Conservation (phyloP, 352 stramenopile genomes). For the Phytophthora brassicae region DNA sequence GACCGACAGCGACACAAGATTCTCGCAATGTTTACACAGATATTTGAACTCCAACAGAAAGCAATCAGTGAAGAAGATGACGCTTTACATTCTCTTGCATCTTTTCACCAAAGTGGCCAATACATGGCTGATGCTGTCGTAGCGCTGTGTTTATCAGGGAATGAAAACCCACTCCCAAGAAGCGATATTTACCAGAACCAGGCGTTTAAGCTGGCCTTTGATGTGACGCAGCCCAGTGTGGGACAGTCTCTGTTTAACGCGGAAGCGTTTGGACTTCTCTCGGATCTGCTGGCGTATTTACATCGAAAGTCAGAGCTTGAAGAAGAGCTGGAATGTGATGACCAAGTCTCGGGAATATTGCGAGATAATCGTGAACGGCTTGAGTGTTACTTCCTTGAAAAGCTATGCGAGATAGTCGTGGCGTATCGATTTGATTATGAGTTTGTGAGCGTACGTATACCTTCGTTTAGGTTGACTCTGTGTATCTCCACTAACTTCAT, state of each 20-base stretch:
- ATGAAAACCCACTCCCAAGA: conserved; percentile 23
- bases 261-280: conserved; percentile 54
- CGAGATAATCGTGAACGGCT: conserved; percentile 24
- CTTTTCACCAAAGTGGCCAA: conserved; percentile 16
- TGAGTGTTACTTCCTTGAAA: conserved; percentile 53
- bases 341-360: conserved; percentile 1
- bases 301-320: conserved; percentile 24
- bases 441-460: conserved; percentile 47
- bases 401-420: conserved; percentile 49
- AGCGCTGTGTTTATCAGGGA: conserved; percentile 46
- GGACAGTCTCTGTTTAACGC: conserved; percentile 44
- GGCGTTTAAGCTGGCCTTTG: conserved; percentile 37
- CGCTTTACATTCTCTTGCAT: neutral
- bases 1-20: conserved; percentile 29
- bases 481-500: neutral
- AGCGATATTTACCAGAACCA: conserved; percentile 34
- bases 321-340: conserved; percentile 4
- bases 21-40: conserved; percentile 14
- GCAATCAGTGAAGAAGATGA: conserved; percentile 1
- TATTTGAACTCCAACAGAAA: conserved; percentile 22
- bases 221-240: neutral
- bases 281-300: conserved; percentile 45
- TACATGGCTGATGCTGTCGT: conserved; percentile 39
- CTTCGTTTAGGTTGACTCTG: neutral
- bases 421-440: conserved; percentile 53